These are phyloP conservation scores for Monosiga brevicollis DNA, from an alignment of 78 protist species.

Conservation along the genomic window DNA sequence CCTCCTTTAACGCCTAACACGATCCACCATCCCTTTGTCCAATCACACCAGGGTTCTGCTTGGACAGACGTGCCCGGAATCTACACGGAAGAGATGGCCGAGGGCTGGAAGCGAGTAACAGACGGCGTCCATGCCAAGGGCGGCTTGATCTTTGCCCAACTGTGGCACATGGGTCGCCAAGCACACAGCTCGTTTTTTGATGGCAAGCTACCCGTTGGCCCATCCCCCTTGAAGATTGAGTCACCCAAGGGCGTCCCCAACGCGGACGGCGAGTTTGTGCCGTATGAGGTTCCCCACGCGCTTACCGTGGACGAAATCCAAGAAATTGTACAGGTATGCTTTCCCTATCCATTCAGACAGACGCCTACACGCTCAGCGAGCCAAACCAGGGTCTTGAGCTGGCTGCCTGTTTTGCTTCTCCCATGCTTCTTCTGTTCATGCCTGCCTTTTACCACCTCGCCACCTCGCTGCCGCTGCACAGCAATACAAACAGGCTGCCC, in stretches of 20 bases:
- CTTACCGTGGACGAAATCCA: constrained; percentile 50
- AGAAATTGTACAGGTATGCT: constrained; percentile 20
- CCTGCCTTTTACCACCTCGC: too few relatives aligned
- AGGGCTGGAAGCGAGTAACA: constrained; percentile 47
- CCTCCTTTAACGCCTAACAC: too few relatives aligned
- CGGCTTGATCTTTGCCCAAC: constrained; percentile 37
- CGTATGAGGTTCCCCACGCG: constrained; percentile 42
- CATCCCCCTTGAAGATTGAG: background rate
- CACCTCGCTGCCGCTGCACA: background rate
- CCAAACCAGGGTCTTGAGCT: too few relatives aligned
- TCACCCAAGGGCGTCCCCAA: background rate
- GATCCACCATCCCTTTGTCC: too few relatives aligned
- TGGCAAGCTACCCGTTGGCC: background rate
- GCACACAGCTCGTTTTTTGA: background rate
- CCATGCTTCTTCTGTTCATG: too few relatives aligned
- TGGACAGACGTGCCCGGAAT: constrained; percentile 27
- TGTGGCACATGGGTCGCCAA: constrained; percentile 46
- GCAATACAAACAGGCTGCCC: constrained; percentile 26
- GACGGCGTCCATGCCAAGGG: constrained; percentile 46
- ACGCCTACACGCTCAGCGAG: too few relatives aligned
- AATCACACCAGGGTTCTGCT: constrained; percentile 10
- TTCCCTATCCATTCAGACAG: too few relatives aligned
- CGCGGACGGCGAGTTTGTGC: background rate
- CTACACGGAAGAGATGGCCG: constrained; percentile 30
- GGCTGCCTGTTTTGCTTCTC: too few relatives aligned